A percentile compares a stretch with the other conserved stretches of the same genome.
Conservation (phyloP, 1,139 yeast species). For the Suzukiozyma palmioleophila region DNA sequence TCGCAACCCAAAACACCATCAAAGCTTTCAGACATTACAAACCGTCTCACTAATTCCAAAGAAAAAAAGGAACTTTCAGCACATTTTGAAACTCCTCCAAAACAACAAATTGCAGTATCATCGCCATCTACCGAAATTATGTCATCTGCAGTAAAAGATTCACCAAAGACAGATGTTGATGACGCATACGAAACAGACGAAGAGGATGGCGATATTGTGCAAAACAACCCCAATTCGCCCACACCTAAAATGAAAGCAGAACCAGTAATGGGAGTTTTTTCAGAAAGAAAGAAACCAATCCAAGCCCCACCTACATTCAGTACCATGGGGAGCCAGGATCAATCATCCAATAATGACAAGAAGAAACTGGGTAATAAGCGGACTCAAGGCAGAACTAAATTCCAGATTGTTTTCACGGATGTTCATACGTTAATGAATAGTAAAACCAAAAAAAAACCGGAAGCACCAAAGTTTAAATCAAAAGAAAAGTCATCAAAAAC, state of each 20-base stretch:
- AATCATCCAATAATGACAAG: background rate
- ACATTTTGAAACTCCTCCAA: conserved; percentile 22
- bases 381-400: conserved; percentile 38
- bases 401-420: conserved; percentile 52
- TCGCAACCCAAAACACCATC: conserved; percentile 29
- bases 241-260: conserved; percentile 34
- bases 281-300: conserved; percentile 20
- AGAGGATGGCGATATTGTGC: conserved; percentile 3
- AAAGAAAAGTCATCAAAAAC: conserved; percentile 5
- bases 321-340: background rate
- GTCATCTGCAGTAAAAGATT: conserved; percentile 18
- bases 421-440: conserved; percentile 42
- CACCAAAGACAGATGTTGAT: conserved; percentile 4
- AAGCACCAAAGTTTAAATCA: conserved; percentile 3
- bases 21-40: conserved; percentile 24
- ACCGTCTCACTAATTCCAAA: conserved; percentile 13
- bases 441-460: conserved; percentile 24
- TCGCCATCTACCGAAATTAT: conserved; percentile 34
- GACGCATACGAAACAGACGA: conserved; percentile 5
- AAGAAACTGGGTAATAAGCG: conserved; percentile 7
- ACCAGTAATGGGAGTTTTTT: conserved; percentile 44
- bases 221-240: conserved; percentile 16
- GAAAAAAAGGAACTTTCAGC: conserved; percentile 1
- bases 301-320: conserved; percentile 3
- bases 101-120: conserved; percentile 17